A percentile compares a stretch with the other conserved stretches of the same genome.
Evolutionary conservation across 805 yeast genomes (phyloP).

Genomic region (Myxozyma geophila): DNA sequence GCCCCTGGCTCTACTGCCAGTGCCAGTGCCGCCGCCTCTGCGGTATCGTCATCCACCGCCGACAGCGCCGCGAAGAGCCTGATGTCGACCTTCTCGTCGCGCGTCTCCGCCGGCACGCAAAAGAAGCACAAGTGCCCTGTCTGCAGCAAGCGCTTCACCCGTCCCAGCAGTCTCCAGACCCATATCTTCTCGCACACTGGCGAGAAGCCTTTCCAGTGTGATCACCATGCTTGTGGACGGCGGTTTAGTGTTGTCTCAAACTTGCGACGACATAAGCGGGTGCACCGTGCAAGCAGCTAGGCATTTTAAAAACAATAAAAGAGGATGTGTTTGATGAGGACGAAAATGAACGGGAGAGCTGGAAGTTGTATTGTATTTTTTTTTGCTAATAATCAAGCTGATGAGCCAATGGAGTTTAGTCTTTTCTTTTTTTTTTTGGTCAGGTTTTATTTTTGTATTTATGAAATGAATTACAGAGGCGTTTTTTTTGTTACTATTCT

Average conservation of each 20-base stretch:
- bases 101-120: conserved; percentile 23
- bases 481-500: too few species aligned
- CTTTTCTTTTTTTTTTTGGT: neutral
- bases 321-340: neutral
- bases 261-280: conserved; percentile 74
- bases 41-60: too few species aligned
- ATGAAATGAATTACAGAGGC: too few species aligned
- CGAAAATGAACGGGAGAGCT: too few species aligned
- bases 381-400: too few species aligned
- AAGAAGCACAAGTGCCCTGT: conserved; percentile 48
- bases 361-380: too few species aligned
- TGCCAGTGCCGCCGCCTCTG: too few species aligned
- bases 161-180: conserved; percentile 82
- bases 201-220: conserved; percentile 69
- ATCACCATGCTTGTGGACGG: conserved; percentile 68
- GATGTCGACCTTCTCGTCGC: conserved; percentile 37
- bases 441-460: too few species aligned
- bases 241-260: conserved; percentile 77
- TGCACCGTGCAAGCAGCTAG: conserved; percentile 50
- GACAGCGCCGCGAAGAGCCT: conserved; percentile 12
- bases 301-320: neutral
- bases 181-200: conserved; percentile 82
- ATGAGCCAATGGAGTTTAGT: too few species aligned
- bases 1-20: too few species aligned
- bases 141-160: conserved; percentile 76